Evolutionary conservation across 2,329 filamentous ascomycete species (phyloP), one percentile per base, ranked within the genome.

Genomic region (Cadophora luteo-olivacea): DNA sequence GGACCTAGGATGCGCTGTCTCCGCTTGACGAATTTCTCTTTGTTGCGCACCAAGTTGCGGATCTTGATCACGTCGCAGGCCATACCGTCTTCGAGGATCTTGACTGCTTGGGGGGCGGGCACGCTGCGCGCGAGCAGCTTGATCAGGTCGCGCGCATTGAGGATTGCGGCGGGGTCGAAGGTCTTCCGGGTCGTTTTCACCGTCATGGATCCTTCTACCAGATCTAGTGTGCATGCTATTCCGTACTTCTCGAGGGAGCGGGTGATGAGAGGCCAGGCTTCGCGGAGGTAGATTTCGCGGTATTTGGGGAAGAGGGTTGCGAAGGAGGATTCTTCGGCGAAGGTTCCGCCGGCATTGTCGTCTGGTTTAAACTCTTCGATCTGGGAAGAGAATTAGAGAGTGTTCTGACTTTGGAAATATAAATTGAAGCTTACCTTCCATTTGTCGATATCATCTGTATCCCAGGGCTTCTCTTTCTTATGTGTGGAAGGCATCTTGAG

Each of bases 11-110:
- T 96, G 67, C 96, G 86, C 82, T 99, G 96, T 61, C 96, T 88
- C 66, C 96, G 86, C 84, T 99, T 99, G 63, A 97, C 92, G 77
- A 98, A 99, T 67, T 94, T 89, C 73, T 98, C 94, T 81, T 97
- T 97, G 81, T 95, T 97, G 71, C 92, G 87, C 33, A 98, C 93
- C 60, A 97, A 85, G 77, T 89, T 95, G 70, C 94, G 87, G 75
- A 97, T 97, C 84, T 97, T 98, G 84, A 99, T 95, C 68, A 99
- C 91, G 80, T 99, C 96, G 84, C 92, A 94, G 12, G 94, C 94
- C 60, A 95, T 86, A 32, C 91, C 93, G 79, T 99, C 96, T 58
- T 98, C 92, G 68, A 99, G 87, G 63, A 99, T 97, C 81, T 97
- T 97, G 75, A 99, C 82, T 3, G 96, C 96, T 83, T 97, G 93